Percentiles rank a stretch among this genome's conserved stretches.
Evolutionary conservation across 495 filamentous ascomycete genomes (phyloP).

Genomic region (Cryomyces antarcticus): DNA sequence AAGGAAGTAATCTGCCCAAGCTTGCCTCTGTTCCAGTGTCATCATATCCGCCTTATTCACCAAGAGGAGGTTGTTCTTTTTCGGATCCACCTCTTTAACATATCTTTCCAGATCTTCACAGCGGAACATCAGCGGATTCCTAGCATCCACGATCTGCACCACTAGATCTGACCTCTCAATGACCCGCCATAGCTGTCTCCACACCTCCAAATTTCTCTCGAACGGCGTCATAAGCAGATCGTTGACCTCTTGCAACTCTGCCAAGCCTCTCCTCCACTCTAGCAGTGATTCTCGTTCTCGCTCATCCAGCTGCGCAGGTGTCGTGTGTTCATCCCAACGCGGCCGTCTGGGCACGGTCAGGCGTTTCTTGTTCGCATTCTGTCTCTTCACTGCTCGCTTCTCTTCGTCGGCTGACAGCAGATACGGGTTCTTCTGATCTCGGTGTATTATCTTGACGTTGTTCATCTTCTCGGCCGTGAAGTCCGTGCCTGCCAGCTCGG

Average conservation of each 20-base stretch:
- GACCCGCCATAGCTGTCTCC: slow-evolving; percentile 95
- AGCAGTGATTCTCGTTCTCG: slow-evolving; percentile 66
- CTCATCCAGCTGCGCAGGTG: slow-evolving; percentile 56
- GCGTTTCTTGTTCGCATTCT: slow-evolving; percentile 50
- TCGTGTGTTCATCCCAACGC: slow-evolving; percentile 69
- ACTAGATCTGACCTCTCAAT: slow-evolving; percentile 92
- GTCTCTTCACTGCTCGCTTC: slow-evolving; percentile 52
- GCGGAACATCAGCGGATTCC: slow-evolving; percentile 85
- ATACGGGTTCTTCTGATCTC: slow-evolving; percentile 86
- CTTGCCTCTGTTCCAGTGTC: slow-evolving; percentile 62
- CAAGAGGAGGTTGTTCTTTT: slow-evolving; percentile 78
- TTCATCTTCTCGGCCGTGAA: slow-evolving; percentile 98
- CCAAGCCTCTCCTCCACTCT: slow-evolving; percentile 76
- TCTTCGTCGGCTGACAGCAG: slow-evolving; percentile 80
- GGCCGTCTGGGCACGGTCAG: slow-evolving; percentile 84
- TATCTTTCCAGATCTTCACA: slow-evolving; percentile 87
- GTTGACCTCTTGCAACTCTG: slow-evolving; percentile 77
- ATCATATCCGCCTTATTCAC: slow-evolving; percentile 99
- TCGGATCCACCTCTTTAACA: slow-evolving; percentile 73
- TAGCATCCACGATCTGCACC: slow-evolving; percentile 95
- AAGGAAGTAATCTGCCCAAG: slow-evolving; percentile 81
- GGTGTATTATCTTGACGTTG: slow-evolving; percentile 95
- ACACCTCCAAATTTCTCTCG: slow-evolving; percentile 93
- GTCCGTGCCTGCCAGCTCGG: slow-evolving; percentile 89
- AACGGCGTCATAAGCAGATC: slow-evolving; percentile 97